Evolutionary conservation across 1,284 basidiomycete genomes (phyloP).

Genomic region (Leccinum variabile): DNA sequence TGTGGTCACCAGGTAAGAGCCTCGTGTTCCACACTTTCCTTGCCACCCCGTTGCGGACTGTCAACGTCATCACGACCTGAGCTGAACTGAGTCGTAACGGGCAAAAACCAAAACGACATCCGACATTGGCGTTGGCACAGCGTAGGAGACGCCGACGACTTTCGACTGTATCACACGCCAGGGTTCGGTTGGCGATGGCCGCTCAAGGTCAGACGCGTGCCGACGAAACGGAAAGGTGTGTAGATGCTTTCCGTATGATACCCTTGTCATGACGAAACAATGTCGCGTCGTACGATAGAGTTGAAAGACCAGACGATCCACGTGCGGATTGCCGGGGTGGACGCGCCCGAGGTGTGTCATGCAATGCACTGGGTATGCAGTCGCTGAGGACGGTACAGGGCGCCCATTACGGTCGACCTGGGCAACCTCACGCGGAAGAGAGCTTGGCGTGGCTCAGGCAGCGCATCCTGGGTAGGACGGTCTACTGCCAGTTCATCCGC

Average conservation of each 20-base stretch:
- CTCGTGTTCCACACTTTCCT: not conserved
- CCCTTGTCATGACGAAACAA: not conserved
- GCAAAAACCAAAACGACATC: not conserved
- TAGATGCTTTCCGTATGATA: slow-evolving; percentile 3
- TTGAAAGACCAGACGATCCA: slow-evolving; percentile 71
- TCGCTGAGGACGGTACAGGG: slow-evolving; percentile 41
- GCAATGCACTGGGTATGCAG: not conserved
- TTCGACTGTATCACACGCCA: slow-evolving; percentile 83
- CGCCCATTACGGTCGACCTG: slow-evolving; percentile 76
- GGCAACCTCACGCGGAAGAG: slow-evolving; percentile 72
- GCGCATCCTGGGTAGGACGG: slow-evolving; percentile 52
- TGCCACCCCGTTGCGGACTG: not conserved
- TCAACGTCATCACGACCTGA: not conserved
- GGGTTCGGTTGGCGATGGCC: slow-evolving; percentile 71
- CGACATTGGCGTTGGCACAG: slow-evolving; percentile 39
- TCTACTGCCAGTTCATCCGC: slow-evolving; percentile 69
- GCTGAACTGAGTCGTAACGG: not conserved
- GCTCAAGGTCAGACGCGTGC: slow-evolving; percentile 66
- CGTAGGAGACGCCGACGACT: slow-evolving; percentile 82
- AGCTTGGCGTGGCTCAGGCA: slow-evolving; percentile 70
- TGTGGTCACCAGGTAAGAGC: slow-evolving; percentile 65
- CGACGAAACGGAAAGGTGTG: slow-evolving; percentile 59
- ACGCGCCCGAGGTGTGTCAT: slow-evolving; percentile 80
- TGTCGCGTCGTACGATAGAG: slow-evolving; percentile 39
- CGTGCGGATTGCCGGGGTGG: slow-evolving; percentile 83